Base-by-base conservation (phyloP, 164 flowering plant species). In the Nelumbo lutea region DNA sequence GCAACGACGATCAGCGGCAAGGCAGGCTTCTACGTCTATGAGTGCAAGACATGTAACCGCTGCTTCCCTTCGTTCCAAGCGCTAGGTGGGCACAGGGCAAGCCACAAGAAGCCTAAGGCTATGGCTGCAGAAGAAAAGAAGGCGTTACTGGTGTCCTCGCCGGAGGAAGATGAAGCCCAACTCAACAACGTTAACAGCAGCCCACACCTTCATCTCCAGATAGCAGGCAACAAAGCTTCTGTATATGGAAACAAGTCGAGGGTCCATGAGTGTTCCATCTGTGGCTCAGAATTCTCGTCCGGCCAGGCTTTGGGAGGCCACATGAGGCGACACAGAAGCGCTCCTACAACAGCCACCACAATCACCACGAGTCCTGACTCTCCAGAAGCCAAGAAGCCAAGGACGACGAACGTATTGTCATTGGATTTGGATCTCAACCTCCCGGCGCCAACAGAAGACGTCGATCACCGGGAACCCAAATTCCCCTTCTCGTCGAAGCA, bases 401-500 rank as follows among this genome's bases (percentile, higher is more conserved):
- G 80, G 65, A 27, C 27, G 27, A 27, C 27, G 27, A 81, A 69
- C 55, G 63, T 81, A 38, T 68, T 85, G 3, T 41, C 76, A 3
- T 77, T 92, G 76, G 98, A 92, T 84, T 93, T 92, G 76, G 98
- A 92, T 84, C 95, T 92, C 40, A 90, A 90, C 73, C 83, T 88
- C 48, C 93, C 98, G 27, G 95, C 96, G 3, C 93, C 88, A 14
- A 88, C 84, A 9, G 95, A 88, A 6, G 90, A 88, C 40, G 80
- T 53, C 40, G 67, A 75, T 27, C 53, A 10, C 60, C 70, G 9
- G n/a, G 75, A 69, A 3, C 41, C 74, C 2, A 81, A 81, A 65
- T 81, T 83, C 51, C 78, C 79, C 63, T 81, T 80, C 58, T 68
- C 76, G 9, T 61, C 79, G 1, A 75, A 72, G 46, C 83, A 71